phyloP scores from a whole-genome alignment of 495 filamentous ascomycete species.

The Penicillium coprophilum region DNA sequence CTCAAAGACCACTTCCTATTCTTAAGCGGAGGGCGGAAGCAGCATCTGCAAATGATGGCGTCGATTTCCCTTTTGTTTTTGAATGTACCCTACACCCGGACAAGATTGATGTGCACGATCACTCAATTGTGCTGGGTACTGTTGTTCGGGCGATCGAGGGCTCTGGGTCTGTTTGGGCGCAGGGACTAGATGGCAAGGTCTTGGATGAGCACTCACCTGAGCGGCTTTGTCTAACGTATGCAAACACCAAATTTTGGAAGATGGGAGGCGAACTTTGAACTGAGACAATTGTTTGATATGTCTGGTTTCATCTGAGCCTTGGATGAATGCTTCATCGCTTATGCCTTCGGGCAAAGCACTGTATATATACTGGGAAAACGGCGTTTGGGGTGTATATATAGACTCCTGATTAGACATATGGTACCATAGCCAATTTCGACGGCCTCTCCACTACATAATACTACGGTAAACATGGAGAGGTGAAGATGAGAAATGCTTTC shows the following conservation, averaged over 20 bases:
- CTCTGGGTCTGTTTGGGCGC: slow-evolving; percentile 4
- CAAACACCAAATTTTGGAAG: slow-evolving; percentile 47
- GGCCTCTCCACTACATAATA: background rate
- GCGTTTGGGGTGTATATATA: slow-evolving; percentile 13
- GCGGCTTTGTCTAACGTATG: slow-evolving; percentile 44
- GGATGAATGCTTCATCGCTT: slow-evolving; percentile 10
- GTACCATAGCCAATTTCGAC: background rate
- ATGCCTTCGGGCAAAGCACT: slow-evolving; percentile 1
- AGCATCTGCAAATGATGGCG: background rate
- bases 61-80: slow-evolving; percentile 42
- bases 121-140: slow-evolving; percentile 44
- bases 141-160: slow-evolving; percentile 30
- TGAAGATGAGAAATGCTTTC: slow-evolving; percentile 8
- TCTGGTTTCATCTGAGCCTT: background rate
- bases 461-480: background rate
- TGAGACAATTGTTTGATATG: background rate
- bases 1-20: slow-evolving; percentile 31
- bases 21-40: slow-evolving; percentile 25
- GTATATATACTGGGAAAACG: slow-evolving; percentile 3
- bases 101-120: slow-evolving; percentile 43
- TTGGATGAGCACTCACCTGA: slow-evolving; percentile 19
- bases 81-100: slow-evolving; percentile 41
- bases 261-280: slow-evolving; percentile 40
- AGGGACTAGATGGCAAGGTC: background rate
- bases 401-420: slow-evolving; percentile 3